These are phyloP conservation scores for Phanerochaete carnosa DNA, from an alignment of 768 basidiomycete species.

Conservation along the genomic window DNA sequence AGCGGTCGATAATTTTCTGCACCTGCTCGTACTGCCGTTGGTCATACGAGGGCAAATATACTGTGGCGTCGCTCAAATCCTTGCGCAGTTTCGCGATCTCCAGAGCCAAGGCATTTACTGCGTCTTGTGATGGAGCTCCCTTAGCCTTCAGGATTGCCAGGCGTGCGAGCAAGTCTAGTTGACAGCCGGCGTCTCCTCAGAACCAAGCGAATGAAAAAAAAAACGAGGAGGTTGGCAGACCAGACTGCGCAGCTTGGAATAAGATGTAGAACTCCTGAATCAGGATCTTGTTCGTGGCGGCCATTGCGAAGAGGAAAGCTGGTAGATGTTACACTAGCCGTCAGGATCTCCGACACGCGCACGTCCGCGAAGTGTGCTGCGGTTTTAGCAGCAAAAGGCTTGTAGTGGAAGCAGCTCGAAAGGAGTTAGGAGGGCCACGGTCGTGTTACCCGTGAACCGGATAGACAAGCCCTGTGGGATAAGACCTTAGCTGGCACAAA, in stretches of 20 bases:
- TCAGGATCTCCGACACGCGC: too few species aligned
- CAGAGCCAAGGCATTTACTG: constrained; percentile 40
- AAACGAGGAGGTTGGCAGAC: constrained; percentile 36
- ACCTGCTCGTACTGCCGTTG: constrained; percentile 71
- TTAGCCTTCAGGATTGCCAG: constrained; percentile 37
- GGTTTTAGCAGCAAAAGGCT: too few species aligned
- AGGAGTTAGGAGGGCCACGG: not conserved
- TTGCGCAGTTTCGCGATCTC: constrained; percentile 61
- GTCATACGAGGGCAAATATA: constrained; percentile 67
- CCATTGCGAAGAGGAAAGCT: constrained; percentile 11
- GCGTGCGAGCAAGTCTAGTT: constrained; percentile 46
- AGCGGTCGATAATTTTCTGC: constrained; percentile 20
- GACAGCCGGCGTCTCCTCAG: constrained; percentile 6
- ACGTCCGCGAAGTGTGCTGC: too few species aligned
- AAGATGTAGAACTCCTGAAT: constrained; percentile 46
- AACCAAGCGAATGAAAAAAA: constrained; percentile 2
- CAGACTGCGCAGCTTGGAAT: constrained; percentile 49
- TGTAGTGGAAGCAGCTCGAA: constrained; percentile 16
- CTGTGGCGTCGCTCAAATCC: constrained; percentile 58
- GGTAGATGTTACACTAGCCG: not conserved
- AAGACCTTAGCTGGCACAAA: not conserved
- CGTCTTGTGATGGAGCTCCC: constrained; percentile 18
- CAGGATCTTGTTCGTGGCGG: constrained; percentile 36
- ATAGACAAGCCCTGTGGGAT: not conserved
- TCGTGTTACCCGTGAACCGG: not conserved